Base-by-base conservation (phyloP, 805 yeast genomes). In the Priceomyces medius region DNA sequence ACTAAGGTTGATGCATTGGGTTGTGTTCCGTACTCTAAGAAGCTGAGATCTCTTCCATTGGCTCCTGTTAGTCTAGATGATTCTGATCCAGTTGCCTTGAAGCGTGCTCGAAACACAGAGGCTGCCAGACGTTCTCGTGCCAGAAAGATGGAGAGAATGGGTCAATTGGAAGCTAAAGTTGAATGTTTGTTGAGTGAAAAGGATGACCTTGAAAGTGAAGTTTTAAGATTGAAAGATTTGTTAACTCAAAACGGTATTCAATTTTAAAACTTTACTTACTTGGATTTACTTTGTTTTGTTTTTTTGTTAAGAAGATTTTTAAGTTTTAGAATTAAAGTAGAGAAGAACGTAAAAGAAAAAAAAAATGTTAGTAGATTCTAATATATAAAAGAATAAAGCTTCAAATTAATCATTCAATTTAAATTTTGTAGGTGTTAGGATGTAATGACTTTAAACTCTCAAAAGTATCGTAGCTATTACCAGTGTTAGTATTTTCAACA, bases 61-160 rank as follows among this genome's bases (percentile, higher is more conserved):
- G 70, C 74, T 51, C 95, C 95, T 7, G 74, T 89, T 42, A 76
- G 77, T 35, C 47, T 71, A 34, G 73, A 78, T 23, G 24, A 40
- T 16, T 66, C 61, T 37, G 96, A 89, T 62, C 79, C 83, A n/a
- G 77, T 76, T 43, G 79, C 88, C 35, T 63, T 85, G 55, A 91
- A 91, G 71, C 83, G 98, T 61, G 98, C 98, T 7, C 83, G 91
- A 66, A 91, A 93, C 76, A 91, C 91, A n/a, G 96, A 89, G 61
- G 97, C 98, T 51, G 97, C 97, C 6, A 81, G 97, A 64, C 80
- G 97, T 59, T 88, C 96, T 20, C 76, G 97, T 57, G 97, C 97
- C 18, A 81, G 96, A 63, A 88, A 90, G 66, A 81, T 85, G 82
- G 86, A 86, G 62, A 79, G 95, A 63, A 85, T 90, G 88, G 55